phyloP scores from a whole-genome alignment of 495 filamentous ascomycete species.

The Penicillium longicatenatum region DNA sequence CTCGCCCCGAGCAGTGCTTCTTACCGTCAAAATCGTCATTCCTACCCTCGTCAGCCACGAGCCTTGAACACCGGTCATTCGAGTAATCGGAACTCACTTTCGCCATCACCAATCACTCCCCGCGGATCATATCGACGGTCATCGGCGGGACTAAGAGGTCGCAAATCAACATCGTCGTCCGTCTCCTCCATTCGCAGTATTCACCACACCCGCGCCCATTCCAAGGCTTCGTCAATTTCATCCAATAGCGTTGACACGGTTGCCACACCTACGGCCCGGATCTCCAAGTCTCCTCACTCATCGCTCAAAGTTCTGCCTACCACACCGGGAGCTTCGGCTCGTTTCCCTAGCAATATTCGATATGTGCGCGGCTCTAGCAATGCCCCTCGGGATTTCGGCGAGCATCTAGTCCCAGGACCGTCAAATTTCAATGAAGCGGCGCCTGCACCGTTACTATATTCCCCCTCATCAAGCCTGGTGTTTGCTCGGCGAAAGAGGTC shows the following conservation, averaged over 20 bases:
- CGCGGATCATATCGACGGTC: constrained; percentile 78
- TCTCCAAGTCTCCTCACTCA: constrained; percentile 74
- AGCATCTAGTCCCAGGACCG: constrained; percentile 26
- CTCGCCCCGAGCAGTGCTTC: constrained; percentile 49
- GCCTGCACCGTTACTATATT: constrained; percentile 44
- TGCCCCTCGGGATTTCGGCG: constrained; percentile 32
- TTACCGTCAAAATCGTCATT: constrained; percentile 48
- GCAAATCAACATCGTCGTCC: constrained; percentile 95
- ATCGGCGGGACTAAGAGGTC: constrained; percentile 76
- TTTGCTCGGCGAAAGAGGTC: constrained; percentile 91
- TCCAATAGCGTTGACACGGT: constrained; percentile 73
- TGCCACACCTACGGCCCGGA: constrained; percentile 65
- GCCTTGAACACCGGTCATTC: constrained; percentile 54
- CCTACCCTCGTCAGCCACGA: constrained; percentile 52
- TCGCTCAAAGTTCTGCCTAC: constrained; percentile 94
- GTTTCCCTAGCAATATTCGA: constrained; percentile 85
- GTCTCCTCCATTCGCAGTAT: constrained; percentile 91
- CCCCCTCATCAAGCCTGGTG: constrained; percentile 65
- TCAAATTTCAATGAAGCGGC: constrained; percentile 43
- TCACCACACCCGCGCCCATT: constrained; percentile 83
- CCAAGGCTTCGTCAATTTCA: constrained; percentile 91
- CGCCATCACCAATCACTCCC: constrained; percentile 86
- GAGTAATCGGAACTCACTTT: constrained; percentile 78
- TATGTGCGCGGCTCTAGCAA: constrained; percentile 64
- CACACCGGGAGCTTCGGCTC: constrained; percentile 72